Evolutionary conservation across 352 stramenopile species (phyloP).

Genomic region (Globisporangium viniferum): DNA sequence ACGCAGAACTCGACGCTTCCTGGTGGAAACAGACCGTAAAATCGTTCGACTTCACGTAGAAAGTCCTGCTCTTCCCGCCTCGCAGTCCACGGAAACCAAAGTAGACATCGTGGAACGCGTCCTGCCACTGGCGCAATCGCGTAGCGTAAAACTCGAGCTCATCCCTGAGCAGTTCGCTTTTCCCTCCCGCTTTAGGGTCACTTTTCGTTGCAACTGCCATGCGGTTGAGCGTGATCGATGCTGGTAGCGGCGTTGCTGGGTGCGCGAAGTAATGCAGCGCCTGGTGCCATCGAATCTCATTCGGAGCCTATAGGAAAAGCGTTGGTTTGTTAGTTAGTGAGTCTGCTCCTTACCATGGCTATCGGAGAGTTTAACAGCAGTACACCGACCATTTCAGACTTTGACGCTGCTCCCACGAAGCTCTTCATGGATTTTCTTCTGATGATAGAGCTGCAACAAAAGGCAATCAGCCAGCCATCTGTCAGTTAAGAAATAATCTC

Average conservation of each 20-base stretch:
- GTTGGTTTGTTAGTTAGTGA: not conserved
- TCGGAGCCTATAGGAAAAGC: not conserved
- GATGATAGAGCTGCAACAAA: conserved; percentile 25
- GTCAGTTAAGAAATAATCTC: not conserved
- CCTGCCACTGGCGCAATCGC: conserved; percentile 60
- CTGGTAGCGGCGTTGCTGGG: conserved; percentile 45
- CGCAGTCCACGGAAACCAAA: conserved; percentile 41
- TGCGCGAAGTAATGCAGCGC: conserved; percentile 70
- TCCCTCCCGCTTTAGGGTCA: conserved; percentile 21
- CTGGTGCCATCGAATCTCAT: conserved; percentile 55
- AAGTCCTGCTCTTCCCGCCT: conserved; percentile 8
- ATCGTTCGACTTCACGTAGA: conserved; percentile 66
- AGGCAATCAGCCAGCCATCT: not conserved
- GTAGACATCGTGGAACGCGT: conserved; percentile 67
- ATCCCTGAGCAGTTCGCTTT: conserved; percentile 37
- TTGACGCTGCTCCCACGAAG: conserved; percentile 17
- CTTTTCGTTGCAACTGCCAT: conserved; percentile 24
- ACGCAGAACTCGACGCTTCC: conserved; percentile 7
- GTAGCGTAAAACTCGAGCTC: conserved; percentile 61
- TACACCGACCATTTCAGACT: not conserved
- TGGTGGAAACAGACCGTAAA: conserved; percentile 63
- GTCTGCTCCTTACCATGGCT: not conserved
- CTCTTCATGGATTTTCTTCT: conserved; percentile 32
- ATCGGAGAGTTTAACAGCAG: not conserved
- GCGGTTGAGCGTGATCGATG: conserved; percentile 47